Evolutionary conservation across 495 filamentous ascomycete genomes (phyloP).

Genomic region (Xylaria grammica): DNA sequence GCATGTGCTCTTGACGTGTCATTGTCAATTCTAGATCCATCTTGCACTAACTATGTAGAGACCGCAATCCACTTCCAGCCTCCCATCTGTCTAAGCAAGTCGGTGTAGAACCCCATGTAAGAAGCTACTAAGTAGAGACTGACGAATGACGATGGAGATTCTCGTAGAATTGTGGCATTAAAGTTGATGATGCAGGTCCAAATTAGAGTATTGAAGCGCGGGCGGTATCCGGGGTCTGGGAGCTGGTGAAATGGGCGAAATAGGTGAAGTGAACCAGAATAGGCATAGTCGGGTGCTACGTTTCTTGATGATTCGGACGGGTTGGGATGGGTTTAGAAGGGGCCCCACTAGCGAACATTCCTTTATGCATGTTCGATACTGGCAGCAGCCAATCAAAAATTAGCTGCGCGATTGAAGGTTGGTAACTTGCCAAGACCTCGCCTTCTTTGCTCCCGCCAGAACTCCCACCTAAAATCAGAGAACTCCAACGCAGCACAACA

Average conservation of each 20-base stretch:
- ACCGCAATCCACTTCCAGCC: background rate
- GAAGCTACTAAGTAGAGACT: background rate
- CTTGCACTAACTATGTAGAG: background rate
- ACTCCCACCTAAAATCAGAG: constrained; percentile 38
- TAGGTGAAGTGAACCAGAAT: background rate
- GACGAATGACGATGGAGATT: background rate
- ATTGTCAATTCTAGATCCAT: too few relatives aligned
- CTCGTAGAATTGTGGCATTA: too few relatives aligned
- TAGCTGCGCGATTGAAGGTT: constrained; percentile 19
- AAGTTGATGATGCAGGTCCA: constrained; percentile 2
- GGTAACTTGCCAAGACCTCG: too few relatives aligned
- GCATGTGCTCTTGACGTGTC: background rate
- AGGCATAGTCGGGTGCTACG: constrained; percentile 14
- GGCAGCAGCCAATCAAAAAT: constrained; percentile 38
- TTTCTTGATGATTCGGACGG: constrained; percentile 9
- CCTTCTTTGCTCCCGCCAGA: too few relatives aligned
- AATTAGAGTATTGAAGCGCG: too few relatives aligned
- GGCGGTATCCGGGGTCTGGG: too few relatives aligned
- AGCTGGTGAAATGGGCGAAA: too few relatives aligned
- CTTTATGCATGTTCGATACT: background rate
- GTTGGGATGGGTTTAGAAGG: constrained; percentile 5
- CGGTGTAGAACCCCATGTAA: too few relatives aligned
- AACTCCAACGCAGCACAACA: constrained; percentile 29
- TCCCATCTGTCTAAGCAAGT: background rate
- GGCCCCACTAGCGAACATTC: background rate